These are phyloP conservation scores for Scytalidium sp. DNA, from an alignment of 2,329 filamentous ascomycete species.

Conservation along the genomic window DNA sequence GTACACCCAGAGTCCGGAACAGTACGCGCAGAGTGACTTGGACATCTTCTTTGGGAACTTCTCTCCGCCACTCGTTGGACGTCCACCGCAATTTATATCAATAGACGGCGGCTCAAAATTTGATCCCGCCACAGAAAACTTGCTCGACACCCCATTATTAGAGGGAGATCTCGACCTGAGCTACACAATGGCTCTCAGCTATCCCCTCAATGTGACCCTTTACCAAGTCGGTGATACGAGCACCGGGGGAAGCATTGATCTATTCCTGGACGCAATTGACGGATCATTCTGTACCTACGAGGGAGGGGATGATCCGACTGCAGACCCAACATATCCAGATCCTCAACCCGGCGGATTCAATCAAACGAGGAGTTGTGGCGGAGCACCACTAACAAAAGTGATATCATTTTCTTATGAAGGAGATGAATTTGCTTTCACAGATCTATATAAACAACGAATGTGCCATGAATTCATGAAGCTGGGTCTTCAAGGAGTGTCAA, in stretches of 20 bases:
- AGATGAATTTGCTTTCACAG: conserved; percentile 49
- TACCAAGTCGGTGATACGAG: conserved; percentile 41
- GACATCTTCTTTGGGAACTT: conserved; percentile 45
- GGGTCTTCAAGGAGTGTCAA: conserved; percentile 45
- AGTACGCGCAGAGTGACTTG: conserved; percentile 48
- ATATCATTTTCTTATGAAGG: conserved; percentile 53
- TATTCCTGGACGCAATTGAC: conserved; percentile 47
- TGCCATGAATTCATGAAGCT: conserved; percentile 56
- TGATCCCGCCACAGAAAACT: conserved; percentile 43
- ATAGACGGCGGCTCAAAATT: conserved; percentile 45
- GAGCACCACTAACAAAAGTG: conserved; percentile 44
- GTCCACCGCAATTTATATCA: conserved; percentile 40
- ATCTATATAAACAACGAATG: conserved; percentile 46
- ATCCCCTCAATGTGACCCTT: conserved; percentile 44
- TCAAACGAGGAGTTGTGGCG: conserved; percentile 41
- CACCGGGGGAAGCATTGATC: conserved; percentile 36
- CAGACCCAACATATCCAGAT: conserved; percentile 33
- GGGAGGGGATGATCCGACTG: conserved; percentile 24
- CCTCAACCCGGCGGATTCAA: conserved; percentile 27
- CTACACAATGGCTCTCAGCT: conserved; percentile 50
- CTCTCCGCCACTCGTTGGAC: conserved; percentile 38
- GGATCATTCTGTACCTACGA: conserved; percentile 43
- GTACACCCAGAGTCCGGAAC: conserved; percentile 52
- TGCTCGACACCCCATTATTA: conserved; percentile 29
- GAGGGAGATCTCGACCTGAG: conserved; percentile 49